These are phyloP conservation scores for Sutorius eximius DNA, from an alignment of 1,284 basidiomycete genomes.

Conservation along the genomic window DNA sequence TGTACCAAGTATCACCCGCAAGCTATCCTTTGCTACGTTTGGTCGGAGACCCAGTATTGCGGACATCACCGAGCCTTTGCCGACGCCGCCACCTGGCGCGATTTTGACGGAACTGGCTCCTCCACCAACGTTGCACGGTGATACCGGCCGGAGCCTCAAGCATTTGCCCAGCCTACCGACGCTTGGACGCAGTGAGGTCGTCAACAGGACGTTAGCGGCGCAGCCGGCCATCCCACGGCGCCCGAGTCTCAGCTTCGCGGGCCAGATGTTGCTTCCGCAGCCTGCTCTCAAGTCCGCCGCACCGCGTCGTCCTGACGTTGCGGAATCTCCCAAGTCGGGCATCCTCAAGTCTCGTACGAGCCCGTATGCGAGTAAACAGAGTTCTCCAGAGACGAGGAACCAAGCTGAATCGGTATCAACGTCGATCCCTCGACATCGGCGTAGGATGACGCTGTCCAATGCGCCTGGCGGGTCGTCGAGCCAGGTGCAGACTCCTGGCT, in stretches of 20 bases:
- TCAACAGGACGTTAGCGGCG: background rate
- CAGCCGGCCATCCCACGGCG: slow-evolving; percentile 14
- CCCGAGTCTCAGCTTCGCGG: slow-evolving; percentile 18
- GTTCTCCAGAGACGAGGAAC: background rate
- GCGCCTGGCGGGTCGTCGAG: slow-evolving; percentile 10
- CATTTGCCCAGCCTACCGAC: slow-evolving; percentile 26
- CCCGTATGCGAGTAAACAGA: slow-evolving; percentile 4
- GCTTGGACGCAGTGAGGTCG: slow-evolving; percentile 9
- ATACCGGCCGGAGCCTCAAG: slow-evolving; percentile 15
- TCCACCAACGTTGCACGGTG: slow-evolving; percentile 12
- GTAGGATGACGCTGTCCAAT: slow-evolving; percentile 25
- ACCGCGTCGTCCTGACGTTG: slow-evolving; percentile 3
- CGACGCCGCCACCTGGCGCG: slow-evolving; percentile 17
- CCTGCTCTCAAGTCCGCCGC: background rate
- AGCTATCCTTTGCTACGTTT: slow-evolving; percentile 31
- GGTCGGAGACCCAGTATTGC: slow-evolving; percentile 23
- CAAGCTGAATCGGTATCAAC: slow-evolving; percentile 1
- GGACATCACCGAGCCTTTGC: slow-evolving; percentile 21
- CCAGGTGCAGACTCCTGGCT: background rate
- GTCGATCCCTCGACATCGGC: slow-evolving; percentile 10
- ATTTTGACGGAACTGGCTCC: slow-evolving; percentile 21
- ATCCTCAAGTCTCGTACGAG: slow-evolving; percentile 22
- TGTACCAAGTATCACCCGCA: slow-evolving; percentile 32
- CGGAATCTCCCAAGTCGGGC: slow-evolving; percentile 8
- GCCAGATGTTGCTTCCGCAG: background rate